phyloP scores from a whole-genome alignment of 2,329 filamentous ascomycete genomes.

The Fusarium annulatum region DNA sequence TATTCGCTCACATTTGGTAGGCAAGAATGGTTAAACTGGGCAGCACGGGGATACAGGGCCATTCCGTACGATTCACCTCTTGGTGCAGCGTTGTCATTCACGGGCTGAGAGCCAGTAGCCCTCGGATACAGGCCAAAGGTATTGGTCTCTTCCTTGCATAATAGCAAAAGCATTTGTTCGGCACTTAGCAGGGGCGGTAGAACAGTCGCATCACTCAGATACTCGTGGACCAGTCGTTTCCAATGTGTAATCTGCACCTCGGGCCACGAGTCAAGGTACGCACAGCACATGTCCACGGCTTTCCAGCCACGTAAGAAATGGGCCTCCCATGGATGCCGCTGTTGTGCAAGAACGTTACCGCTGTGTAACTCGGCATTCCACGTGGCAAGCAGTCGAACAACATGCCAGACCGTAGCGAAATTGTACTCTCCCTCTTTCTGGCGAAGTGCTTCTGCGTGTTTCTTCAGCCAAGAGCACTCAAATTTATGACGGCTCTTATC shows the following conservation, averaged over 20 bases:
- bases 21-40: slow-evolving; percentile 48
- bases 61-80: slow-evolving; percentile 45
- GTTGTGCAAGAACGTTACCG: neutral
- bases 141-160: slow-evolving; percentile 48
- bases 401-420: slow-evolving; percentile 46
- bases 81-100: slow-evolving; percentile 8
- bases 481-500: slow-evolving; percentile 41
- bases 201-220: slow-evolving; percentile 34
- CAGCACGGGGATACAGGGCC: slow-evolving; percentile 43
- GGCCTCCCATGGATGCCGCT: slow-evolving; percentile 14
- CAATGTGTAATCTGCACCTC: slow-evolving; percentile 42
- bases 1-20: slow-evolving; percentile 41
- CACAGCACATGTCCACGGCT: slow-evolving; percentile 42
- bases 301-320: slow-evolving; percentile 43
- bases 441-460: slow-evolving; percentile 26
- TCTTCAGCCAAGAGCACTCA: slow-evolving; percentile 44
- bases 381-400: slow-evolving; percentile 44
- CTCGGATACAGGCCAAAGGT: slow-evolving; percentile 45
- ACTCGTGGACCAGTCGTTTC: slow-evolving; percentile 39
- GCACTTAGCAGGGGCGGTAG: slow-evolving; percentile 25
- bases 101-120: slow-evolving; percentile 35
- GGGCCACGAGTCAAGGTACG: slow-evolving; percentile 47
- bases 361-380: slow-evolving; percentile 34
- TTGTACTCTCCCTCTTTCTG: slow-evolving; percentile 41
- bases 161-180: slow-evolving; percentile 38